These are phyloP conservation scores for Bjerkandera adusta DNA, from an alignment of 1,284 basidiomycete genomes.

Conservation along the genomic window DNA sequence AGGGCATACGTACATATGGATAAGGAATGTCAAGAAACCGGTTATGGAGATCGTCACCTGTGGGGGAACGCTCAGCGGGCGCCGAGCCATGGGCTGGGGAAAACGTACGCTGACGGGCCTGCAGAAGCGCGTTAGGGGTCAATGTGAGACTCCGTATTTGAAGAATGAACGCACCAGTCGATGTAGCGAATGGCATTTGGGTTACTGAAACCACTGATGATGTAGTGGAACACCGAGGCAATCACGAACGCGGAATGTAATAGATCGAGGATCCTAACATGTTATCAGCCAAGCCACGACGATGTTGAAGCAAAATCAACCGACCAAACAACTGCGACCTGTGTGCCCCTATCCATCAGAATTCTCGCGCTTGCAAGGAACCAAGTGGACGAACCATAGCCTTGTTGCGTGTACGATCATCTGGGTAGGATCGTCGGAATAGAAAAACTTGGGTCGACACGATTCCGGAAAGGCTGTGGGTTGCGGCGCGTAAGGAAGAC, in stretches of 20 bases:
- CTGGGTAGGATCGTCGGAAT: constrained; percentile 7
- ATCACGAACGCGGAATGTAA: constrained; percentile 11
- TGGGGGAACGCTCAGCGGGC: no score
- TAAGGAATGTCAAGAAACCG: constrained; percentile 13
- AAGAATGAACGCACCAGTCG: constrained; percentile 8
- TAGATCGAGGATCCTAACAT: constrained; percentile 11
- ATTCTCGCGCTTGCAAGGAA: background rate
- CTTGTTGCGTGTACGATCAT: constrained; percentile 8
- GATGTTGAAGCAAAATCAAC: background rate
- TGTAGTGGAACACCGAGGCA: constrained; percentile 10
- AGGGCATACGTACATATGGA: constrained; percentile 9
- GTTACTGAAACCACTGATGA: constrained; percentile 6
- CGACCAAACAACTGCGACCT: constrained; percentile 6
- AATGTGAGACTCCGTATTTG: background rate
- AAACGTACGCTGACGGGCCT: constrained; percentile 13
- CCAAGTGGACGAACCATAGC: constrained; percentile 2
- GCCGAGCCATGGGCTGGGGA: background rate
- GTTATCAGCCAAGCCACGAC: background rate
- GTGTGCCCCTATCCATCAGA: no score
- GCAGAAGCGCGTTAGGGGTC: background rate
- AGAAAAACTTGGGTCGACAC: constrained; percentile 12
- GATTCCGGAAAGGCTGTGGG: constrained; percentile 13
- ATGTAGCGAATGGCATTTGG: background rate
- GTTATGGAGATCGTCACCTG: constrained; percentile 16
- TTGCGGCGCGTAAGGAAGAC: background rate